Evolutionary conservation across 2,329 filamentous ascomycete genomes (phyloP).

Genomic region (Aspergillus proliferans): DNA sequence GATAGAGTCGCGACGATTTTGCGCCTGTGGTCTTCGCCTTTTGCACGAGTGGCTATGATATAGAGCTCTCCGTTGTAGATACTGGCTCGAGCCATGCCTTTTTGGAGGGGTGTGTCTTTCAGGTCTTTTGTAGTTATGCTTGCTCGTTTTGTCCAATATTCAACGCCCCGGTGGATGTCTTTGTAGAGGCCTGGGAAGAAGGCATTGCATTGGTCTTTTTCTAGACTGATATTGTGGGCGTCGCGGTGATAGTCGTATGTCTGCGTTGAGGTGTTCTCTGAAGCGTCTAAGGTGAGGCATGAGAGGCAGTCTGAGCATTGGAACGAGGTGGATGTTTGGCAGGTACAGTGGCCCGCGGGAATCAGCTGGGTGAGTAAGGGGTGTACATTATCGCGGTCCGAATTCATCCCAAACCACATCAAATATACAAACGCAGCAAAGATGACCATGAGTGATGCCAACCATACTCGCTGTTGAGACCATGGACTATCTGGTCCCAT

Average conservation of each 20-base stretch:
- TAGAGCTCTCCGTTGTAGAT: slow-evolving; percentile 4
- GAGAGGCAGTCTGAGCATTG: slow-evolving; percentile 4
- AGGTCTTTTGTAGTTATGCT: slow-evolving; percentile 1
- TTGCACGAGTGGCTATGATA: not conserved
- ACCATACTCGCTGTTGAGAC: too few relatives aligned
- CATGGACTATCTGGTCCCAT: too few relatives aligned
- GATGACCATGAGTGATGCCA: too few relatives aligned
- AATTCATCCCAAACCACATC: slow-evolving; percentile 4
- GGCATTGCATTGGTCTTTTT: not conserved
- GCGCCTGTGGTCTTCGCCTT: slow-evolving; percentile 1
- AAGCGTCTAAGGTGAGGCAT: not conserved
- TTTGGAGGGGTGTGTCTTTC: not conserved
- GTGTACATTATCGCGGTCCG: slow-evolving; percentile 2
- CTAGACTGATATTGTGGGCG: slow-evolving; percentile 1
- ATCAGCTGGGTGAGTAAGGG: slow-evolving; percentile 4
- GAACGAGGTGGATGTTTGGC: slow-evolving; percentile 4
- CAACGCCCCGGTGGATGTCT: slow-evolving; percentile 1
- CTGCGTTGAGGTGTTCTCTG: not conserved
- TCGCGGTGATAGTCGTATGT: slow-evolving; percentile 1
- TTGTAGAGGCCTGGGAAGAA: slow-evolving; percentile 4
- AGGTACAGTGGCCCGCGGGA: slow-evolving; percentile 5
- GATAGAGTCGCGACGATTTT: slow-evolving; percentile 1
- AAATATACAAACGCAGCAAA: too few relatives aligned
- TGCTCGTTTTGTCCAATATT: slow-evolving; percentile 1
- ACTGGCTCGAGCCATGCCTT: slow-evolving; percentile 4